phyloP scores from a whole-genome alignment of 2,329 filamentous ascomycete species.

The Alternaria brassicae region DNA sequence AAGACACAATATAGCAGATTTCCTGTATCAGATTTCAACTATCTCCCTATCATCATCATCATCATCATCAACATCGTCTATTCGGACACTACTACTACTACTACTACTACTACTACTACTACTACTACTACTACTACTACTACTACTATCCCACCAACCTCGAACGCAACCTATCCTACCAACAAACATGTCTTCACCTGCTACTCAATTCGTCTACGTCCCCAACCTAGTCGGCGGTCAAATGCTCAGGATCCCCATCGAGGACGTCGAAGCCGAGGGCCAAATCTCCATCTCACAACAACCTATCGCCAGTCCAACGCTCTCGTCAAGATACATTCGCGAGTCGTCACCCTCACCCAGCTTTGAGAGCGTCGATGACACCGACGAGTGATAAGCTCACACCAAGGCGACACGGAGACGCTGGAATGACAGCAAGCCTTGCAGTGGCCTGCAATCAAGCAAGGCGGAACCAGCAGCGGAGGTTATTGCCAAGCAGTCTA shows the following conservation, averaged over 20 bases:
- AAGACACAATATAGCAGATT: not conserved
- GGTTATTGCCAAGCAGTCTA: not conserved
- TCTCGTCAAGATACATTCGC: slow-evolving; percentile 26
- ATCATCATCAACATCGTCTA: not conserved
- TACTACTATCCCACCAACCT: not conserved
- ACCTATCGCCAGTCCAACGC: slow-evolving; percentile 20
- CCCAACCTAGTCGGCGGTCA: slow-evolving; percentile 50
- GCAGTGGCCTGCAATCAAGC: not conserved
- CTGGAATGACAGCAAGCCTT: slow-evolving; percentile 3
- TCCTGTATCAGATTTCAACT: not conserved
- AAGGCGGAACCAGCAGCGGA: slow-evolving; percentile 2
- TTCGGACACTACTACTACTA: not conserved
- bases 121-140: not conserved
- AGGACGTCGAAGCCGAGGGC: slow-evolving; percentile 32
- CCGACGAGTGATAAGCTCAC: slow-evolving; percentile 27
- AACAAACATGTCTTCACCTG: slow-evolving; percentile 39
- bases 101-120: not conserved
- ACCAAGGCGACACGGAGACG: not conserved
- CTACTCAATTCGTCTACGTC: slow-evolving; percentile 48
- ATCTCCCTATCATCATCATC: not conserved
- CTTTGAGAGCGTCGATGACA: slow-evolving; percentile 39
- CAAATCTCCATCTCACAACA: slow-evolving; percentile 24
- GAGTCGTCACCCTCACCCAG: slow-evolving; percentile 38
- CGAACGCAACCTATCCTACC: slow-evolving; percentile 5
- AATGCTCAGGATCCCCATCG: slow-evolving; percentile 46